Evolutionary conservation across 148 eudicot species (phyloP), one percentile per base, ranked within the genome.

Genomic region (Rhododendron williamsianum): DNA sequence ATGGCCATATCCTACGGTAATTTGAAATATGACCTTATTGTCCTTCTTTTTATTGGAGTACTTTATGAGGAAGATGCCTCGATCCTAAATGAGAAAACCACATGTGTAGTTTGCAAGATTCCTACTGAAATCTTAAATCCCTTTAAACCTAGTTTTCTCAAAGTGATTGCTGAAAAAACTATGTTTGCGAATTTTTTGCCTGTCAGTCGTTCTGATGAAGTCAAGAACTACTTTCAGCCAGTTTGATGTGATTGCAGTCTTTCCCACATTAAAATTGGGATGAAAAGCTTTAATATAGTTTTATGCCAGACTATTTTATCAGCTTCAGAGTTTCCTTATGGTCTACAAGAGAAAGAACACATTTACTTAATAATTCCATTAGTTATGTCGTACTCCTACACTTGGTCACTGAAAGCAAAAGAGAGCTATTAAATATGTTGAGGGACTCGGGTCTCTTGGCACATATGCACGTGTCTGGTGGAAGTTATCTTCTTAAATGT

Each of bases 1-100:
- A 82, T 91, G 93, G 93, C 92, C 93, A 27, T 91, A 91, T 83
- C 93, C 93, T 23, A 91, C 92, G 63, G 93, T 91, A 88, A 76
- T 58, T 82, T 27, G 77, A 12, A 67, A 25, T 23, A 25, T 7
- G 23, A n/a, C 80, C 23, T 73, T 46, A 18, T n/a, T 78, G 43
- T 80, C n/a, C 71, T 36, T 52, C 71, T 36, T 52, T 76, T 76
- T 4, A 7, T 51, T 54, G 35, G 54, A 21, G 5, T 52, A 23
- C 4, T 30, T 30, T 38, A 52, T 54, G 48, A 83, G 43, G 25
- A 76, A 73, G 51, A 21, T 54, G 84, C 18, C 38, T 23, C 11
- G 73, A 60, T 81, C 33, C 51, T 46, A 54, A 16, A 0, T 7
- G 38, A 41, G 36, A 41, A 81, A 18, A 27, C 73, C 49, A 6